phyloP scores from a whole-genome alignment of 2,329 filamentous ascomycete species.

The Chaetomium sp. region DNA sequence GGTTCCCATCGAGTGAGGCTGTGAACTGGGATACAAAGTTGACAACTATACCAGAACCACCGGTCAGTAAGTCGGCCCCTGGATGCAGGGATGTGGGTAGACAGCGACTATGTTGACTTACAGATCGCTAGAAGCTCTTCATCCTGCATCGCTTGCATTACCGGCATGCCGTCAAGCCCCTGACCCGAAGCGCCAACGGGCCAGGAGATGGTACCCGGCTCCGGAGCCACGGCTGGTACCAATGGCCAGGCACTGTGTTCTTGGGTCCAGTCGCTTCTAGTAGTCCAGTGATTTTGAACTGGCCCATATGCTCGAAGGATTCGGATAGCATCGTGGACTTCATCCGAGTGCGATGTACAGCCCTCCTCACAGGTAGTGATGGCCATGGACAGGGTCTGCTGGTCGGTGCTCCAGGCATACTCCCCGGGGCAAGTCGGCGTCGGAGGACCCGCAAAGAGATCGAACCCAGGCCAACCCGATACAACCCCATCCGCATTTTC shows the following conservation, averaged over 20 bases:
- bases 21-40: slow-evolving; percentile 55
- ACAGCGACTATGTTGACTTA: slow-evolving; percentile 38
- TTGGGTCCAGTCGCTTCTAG: slow-evolving; percentile 18
- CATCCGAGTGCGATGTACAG: slow-evolving; percentile 36
- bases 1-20: slow-evolving; percentile 52
- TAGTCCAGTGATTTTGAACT: slow-evolving; percentile 27
- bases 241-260: slow-evolving; percentile 28
- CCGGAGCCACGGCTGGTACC: slow-evolving; percentile 10
- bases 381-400: slow-evolving; percentile 21
- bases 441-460: slow-evolving; percentile 31
- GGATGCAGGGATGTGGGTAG: neutral
- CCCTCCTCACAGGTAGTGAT: slow-evolving; percentile 32
- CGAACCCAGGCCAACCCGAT: slow-evolving; percentile 35
- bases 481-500: slow-evolving; percentile 23
- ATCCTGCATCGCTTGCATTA: slow-evolving; percentile 42
- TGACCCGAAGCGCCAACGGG: slow-evolving; percentile 31
- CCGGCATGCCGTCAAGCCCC: slow-evolving; percentile 46
- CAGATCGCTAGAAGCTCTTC: slow-evolving; percentile 53
- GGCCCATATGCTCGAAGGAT: slow-evolving; percentile 35
- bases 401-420: slow-evolving; percentile 32
- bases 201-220: slow-evolving; percentile 20
- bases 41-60: slow-evolving; percentile 42
- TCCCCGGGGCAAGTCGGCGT: slow-evolving; percentile 14
- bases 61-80: neutral
- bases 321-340: slow-evolving; percentile 38